Base-by-base conservation (phyloP, 1,284 basidiomycete species). In the Cystobasidium slooffiae region DNA sequence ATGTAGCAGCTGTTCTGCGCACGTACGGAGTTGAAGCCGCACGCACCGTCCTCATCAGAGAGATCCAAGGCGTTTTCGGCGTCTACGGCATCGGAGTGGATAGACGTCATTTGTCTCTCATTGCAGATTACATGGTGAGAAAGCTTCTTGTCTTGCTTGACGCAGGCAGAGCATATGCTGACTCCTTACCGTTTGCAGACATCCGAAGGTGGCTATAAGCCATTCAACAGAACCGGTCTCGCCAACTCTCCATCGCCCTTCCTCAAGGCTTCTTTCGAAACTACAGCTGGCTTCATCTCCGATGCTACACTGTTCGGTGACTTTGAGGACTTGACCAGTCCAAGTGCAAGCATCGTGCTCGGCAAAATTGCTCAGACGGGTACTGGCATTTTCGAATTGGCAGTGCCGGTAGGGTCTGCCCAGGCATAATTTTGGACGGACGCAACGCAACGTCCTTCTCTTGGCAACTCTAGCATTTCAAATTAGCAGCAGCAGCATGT, bases 61-160 rank as follows among this genome's bases (percentile, higher is more conserved):
- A 99, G 83, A 92, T 99, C 84, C 87, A 90, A 58, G 89, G 88
- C 49, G 94, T 99, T 68, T 99, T 99, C 83, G 90, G 88, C n/a
- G 94, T 92, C 3, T 99, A 99, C 85, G 96, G 91, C 81, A 99
- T 99, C 81, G 92, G 92, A 75, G 97, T 99, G 70, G 91, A 98
- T 83, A 89, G 88, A 79, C 89, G 97, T 72, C 97, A 99, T 86
- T 86, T 99, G 70, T 94, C 95, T 81, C 87, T 99, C 76, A 97
- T 99, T 81, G 97, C 97, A 44, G 97, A 99, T 83, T 99, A 99
- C 83, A 97, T 97, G 94, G 93, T 94, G 80, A 78, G 90, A 84
- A 63, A 24, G 59, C 14, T 31, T 31, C 10, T 24, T 63, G 14
- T 64, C 31, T 65, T 75, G 14, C 75, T 62, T 65, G 51, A 73